phyloP scores from a whole-genome alignment of 1,284 basidiomycete species.

The Golubevia pallescens region DNA sequence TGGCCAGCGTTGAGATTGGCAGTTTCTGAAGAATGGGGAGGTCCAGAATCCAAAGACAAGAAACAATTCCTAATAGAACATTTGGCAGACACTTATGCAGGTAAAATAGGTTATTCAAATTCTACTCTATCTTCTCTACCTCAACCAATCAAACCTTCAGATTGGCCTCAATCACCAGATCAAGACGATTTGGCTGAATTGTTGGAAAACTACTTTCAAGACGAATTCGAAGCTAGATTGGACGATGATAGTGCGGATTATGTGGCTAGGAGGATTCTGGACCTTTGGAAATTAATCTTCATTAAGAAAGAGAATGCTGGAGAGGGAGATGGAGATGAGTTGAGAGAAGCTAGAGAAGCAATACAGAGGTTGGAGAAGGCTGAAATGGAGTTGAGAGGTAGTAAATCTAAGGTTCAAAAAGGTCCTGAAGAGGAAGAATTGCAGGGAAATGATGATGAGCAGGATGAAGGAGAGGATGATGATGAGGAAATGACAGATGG shows the following conservation, averaged over 20 bases:
- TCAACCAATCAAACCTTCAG: not conserved
- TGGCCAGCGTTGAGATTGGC: conserved; percentile 60
- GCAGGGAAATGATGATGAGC: not conserved
- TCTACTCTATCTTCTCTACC: conserved; percentile 5
- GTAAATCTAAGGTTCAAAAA: conserved; percentile 18
- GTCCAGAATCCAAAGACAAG: conserved; percentile 48
- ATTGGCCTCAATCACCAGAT: conserved; percentile 24
- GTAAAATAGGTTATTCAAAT: conserved; percentile 19
- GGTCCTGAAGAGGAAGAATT: conserved; percentile 13
- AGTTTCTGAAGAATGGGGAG: conserved; percentile 57
- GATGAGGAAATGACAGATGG: conserved; percentile 11
- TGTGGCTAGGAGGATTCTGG: conserved; percentile 43
- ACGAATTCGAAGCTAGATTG: conserved; percentile 53
- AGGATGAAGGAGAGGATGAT: conserved; percentile 2
- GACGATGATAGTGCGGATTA: conserved; percentile 47
- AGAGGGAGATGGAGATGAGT: conserved; percentile 12
- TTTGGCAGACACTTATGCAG: conserved; percentile 45
- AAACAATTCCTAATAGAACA: conserved; percentile 48
- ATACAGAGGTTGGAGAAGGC: conserved; percentile 38
- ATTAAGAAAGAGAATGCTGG: conserved; percentile 18
- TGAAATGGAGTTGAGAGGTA: conserved; percentile 26
- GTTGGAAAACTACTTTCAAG: conserved; percentile 46
- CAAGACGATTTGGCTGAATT: conserved; percentile 52
- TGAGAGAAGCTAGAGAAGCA: conserved; percentile 14
- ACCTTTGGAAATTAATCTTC: conserved; percentile 39